These are phyloP conservation scores for Metschnikowia anglica DNA, from an alignment of 805 yeast genomes.

Conservation along the genomic window DNA sequence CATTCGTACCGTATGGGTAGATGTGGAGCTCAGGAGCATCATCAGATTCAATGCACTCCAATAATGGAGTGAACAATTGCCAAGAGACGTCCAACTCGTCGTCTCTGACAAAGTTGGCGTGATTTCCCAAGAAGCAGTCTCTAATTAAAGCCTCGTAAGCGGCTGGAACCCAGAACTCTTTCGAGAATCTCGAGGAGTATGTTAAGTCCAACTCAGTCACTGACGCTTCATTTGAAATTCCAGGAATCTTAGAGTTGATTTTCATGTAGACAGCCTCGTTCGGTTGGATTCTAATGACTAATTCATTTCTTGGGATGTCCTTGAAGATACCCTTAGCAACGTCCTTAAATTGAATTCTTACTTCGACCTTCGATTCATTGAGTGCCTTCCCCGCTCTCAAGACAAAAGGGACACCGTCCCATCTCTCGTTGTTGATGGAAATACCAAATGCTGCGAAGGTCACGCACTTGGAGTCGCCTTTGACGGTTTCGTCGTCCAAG, in stretches of 20 bases:
- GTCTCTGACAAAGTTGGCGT: slow-evolving; percentile 95
- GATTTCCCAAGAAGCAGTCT: slow-evolving; percentile 88
- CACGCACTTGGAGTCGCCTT: slow-evolving; percentile 76
- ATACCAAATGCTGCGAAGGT: slow-evolving; percentile 87
- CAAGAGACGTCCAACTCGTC: slow-evolving; percentile 95
- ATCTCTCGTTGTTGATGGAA: slow-evolving; percentile 84
- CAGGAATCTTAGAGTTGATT: slow-evolving; percentile 92
- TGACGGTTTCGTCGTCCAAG: slow-evolving; percentile 88
- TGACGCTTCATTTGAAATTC: slow-evolving; percentile 76
- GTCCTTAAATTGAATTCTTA: slow-evolving; percentile 86
- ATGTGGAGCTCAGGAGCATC: slow-evolving; percentile 64
- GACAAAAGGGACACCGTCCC: slow-evolving; percentile 97
- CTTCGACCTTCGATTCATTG: slow-evolving; percentile 91
- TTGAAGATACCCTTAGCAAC: slow-evolving; percentile 81
- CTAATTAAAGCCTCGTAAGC: slow-evolving; percentile 95
- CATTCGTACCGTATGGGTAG: slow-evolving; percentile 90
- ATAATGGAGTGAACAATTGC: slow-evolving; percentile 89
- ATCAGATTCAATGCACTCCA: slow-evolving; percentile 72
- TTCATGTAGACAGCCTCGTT: slow-evolving; percentile 91
- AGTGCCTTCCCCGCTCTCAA: slow-evolving; percentile 98
- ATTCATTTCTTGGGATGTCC: slow-evolving; percentile 83
- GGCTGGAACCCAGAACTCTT: slow-evolving; percentile 93
- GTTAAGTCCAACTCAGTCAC: slow-evolving; percentile 89
- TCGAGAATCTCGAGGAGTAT: slow-evolving; percentile 70
- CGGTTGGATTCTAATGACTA: slow-evolving; percentile 93